Evolutionary conservation across 257 asterid species (phyloP).

Genomic region (Jacaranda mimosifolia): DNA sequence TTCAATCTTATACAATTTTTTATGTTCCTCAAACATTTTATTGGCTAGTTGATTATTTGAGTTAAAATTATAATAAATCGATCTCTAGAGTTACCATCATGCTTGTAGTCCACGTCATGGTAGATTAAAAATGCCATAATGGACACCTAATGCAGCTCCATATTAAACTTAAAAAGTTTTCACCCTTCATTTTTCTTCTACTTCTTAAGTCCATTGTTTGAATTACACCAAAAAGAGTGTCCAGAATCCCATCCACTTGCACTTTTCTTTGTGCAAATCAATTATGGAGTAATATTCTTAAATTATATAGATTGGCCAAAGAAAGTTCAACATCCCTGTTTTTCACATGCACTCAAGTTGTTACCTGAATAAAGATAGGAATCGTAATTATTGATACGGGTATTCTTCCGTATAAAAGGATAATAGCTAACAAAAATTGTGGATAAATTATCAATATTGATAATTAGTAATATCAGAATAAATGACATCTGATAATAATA

Average conservation of each 20-base stretch:
- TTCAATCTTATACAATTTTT: not conserved
- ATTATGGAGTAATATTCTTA: not conserved
- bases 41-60: not conserved
- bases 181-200: not conserved
- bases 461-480: too few relatives aligned
- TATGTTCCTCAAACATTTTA: not conserved
- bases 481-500: too few relatives aligned
- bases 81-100: not conserved
- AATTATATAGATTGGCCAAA: not conserved
- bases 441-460: too few relatives aligned
- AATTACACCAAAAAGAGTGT: not conserved
- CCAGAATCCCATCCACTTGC: not conserved
- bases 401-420: too few relatives aligned
- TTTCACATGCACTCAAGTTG: slow-evolving; percentile 6
- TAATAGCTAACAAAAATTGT: too few relatives aligned
- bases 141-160: not conserved
- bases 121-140: not conserved
- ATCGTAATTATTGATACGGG: too few relatives aligned
- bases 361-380: not conserved
- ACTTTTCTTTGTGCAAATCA: not conserved
- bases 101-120: slow-evolving; percentile 10
- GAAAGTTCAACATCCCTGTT: not conserved
- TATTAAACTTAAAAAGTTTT: not conserved
- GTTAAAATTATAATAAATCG: not conserved
- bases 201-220: not conserved